phyloP scores from a whole-genome alignment of 805 yeast species.

The Candida argentea region DNA sequence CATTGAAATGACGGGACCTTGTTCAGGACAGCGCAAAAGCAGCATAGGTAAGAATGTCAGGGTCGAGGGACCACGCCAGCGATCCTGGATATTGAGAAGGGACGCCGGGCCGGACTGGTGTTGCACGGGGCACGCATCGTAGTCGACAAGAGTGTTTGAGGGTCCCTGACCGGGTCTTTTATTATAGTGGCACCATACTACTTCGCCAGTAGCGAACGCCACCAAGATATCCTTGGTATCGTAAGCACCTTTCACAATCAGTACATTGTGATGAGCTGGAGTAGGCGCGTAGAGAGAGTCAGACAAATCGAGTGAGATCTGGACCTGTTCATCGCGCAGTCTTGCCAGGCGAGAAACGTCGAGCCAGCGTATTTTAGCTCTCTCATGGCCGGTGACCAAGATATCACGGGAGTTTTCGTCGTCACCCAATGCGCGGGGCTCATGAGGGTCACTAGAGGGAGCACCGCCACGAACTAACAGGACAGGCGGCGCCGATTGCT shows the following conservation, averaged over 20 bases:
- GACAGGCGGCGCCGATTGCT: conserved; percentile 26
- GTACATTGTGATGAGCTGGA: too few relatives aligned
- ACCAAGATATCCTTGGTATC: conserved; percentile 69
- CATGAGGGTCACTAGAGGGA: conserved; percentile 33
- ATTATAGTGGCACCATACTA: conserved; percentile 64
- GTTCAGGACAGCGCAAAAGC: conserved; percentile 14
- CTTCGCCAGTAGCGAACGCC: conserved; percentile 60
- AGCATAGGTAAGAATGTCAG: conserved; percentile 25
- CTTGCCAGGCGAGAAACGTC: conserved; percentile 71
- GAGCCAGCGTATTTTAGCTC: conserved; percentile 76
- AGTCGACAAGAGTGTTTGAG: conserved; percentile 11
- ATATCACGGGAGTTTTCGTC: conserved; percentile 34
- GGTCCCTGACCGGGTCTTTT: conserved; percentile 25
- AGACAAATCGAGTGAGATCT: too few relatives aligned
- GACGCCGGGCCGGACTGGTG: conserved; percentile 26
- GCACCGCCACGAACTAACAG: conserved; percentile 72
- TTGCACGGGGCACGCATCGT: conserved; percentile 17
- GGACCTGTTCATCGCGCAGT: too few relatives aligned
- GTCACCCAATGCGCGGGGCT: conserved; percentile 21
- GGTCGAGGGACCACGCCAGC: conserved; percentile 37
- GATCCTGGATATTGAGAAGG: conserved; percentile 40
- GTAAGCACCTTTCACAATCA: conserved; percentile 73
- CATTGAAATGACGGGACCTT: conserved; percentile 46
- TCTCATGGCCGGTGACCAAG: conserved; percentile 78
- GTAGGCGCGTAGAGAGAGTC: too few relatives aligned